Percentiles rank a stretch among this genome's conserved stretches.
These are phyloP conservation scores for Torulaspora indica DNA, from an alignment of 805 yeast species.

Conservation along the genomic window DNA sequence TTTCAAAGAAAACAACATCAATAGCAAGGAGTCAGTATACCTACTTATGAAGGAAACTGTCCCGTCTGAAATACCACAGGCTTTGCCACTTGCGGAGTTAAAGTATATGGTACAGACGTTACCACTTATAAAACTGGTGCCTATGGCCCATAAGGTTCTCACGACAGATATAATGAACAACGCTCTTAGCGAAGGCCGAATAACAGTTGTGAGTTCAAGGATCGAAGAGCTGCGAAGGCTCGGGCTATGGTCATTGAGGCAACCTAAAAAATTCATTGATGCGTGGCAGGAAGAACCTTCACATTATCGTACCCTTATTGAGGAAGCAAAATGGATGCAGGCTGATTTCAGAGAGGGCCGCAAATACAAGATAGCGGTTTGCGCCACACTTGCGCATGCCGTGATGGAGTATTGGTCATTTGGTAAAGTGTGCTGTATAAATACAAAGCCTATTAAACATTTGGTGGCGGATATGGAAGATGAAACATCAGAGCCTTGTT, in stretches of 20 bases:
- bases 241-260: constrained; percentile 87
- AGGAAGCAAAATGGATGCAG: constrained; percentile 82
- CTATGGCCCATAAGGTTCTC: constrained; percentile 80
- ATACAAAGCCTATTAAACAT: constrained; percentile 38
- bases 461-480: neutral
- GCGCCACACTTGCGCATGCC: constrained; percentile 65
- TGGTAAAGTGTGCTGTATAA: constrained; percentile 67
- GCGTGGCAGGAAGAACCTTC: constrained; percentile 48
- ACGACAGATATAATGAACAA: constrained; percentile 82
- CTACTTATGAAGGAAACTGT: constrained; percentile 46
- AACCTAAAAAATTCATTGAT: constrained; percentile 65
- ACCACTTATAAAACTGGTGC: constrained; percentile 74
- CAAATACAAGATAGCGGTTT: constrained; percentile 65
- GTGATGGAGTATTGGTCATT: constrained; percentile 71
- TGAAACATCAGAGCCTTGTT: neutral
- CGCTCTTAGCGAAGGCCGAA: constrained; percentile 83
- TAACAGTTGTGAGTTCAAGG: constrained; percentile 82
- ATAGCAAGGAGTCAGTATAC: constrained; percentile 43
- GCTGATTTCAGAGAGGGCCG: constrained; percentile 67
- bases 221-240: constrained; percentile 87
- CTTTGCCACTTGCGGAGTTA: constrained; percentile 74
- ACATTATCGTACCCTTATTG: constrained; percentile 69
- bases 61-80: constrained; percentile 53
- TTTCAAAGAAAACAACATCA: constrained; percentile 37
- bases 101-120: constrained; percentile 83